A percentile compares a stretch with the other conserved stretches of the same genome.
These are phyloP conservation scores for Rhizoclosmatium sp. DNA, from an alignment of 192 early-diverging fungal genomes.

Conservation along the genomic window DNA sequence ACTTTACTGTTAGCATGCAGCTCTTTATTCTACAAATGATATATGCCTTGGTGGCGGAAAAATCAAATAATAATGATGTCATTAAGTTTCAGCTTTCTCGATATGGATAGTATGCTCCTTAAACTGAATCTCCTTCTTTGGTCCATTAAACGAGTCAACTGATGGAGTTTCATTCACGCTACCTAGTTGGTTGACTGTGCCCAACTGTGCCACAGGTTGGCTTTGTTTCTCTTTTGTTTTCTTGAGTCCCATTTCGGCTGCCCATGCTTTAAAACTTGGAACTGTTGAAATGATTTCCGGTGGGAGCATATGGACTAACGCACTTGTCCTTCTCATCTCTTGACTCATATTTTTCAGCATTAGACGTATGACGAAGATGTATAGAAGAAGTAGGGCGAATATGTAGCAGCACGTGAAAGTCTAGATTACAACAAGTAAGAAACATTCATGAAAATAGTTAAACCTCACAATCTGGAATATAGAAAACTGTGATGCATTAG, in stretches of 20 bases:
- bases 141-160: too few relatives aligned
- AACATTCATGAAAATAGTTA: neutral
- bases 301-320: conserved; percentile 53
- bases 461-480: conserved; percentile 44
- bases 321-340: conserved; percentile 41
- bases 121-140: neutral
- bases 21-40: neutral
- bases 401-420: conserved; percentile 41
- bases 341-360: conserved; percentile 38
- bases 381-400: conserved; percentile 24
- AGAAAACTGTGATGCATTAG: conserved; percentile 33
- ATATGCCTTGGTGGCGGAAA: conserved; percentile 1
- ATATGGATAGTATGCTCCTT: neutral
- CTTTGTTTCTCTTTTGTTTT: neutral
- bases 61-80: conserved; percentile 4
- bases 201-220: too few relatives aligned
- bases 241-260: conserved; percentile 23
- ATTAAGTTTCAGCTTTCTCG: neutral
- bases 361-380: conserved; percentile 42
- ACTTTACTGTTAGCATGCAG: conserved; percentile 3
- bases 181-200: too few relatives aligned
- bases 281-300: conserved; percentile 47
- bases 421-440: neutral
- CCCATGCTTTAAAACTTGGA: conserved; percentile 43
- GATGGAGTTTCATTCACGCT: too few relatives aligned